Evolutionary conservation across 139 green algal genomes (phyloP), one percentile per base, ranked within the genome.

Genomic region (Chlamydomonas incerta): DNA sequence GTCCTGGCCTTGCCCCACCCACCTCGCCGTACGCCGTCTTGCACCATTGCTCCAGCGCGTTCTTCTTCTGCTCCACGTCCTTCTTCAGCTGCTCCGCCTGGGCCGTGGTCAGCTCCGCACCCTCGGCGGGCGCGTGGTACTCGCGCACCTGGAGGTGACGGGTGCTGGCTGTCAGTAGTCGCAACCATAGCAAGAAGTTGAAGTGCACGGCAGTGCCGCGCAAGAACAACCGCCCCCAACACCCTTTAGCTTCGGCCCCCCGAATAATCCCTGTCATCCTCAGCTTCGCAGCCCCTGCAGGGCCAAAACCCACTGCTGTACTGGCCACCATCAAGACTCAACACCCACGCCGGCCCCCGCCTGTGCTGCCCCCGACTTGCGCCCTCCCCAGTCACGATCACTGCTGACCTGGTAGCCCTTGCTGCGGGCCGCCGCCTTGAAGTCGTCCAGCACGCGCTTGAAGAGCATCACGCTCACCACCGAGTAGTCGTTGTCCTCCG

Each of bases 391-490:
- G 15, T 66, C 15, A 31, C 23, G 20, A 18, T 18, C 58, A 14
- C 58, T 66, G 20, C 62, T 68, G 28, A 31, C 97, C 93, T 99
- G 96, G 88, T 96, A 99, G 21, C 95, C 95, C 41, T 95, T 95
- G 26, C 89, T 73, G 15, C 97, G 90, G 0, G 94, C 96, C 33
- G 92, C 90, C n/a, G 87, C 86, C 85, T 98, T 99, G 93, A 99
- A 99, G 72, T 95, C 95, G 88, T 99, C 98, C 13, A 94, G 89
- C 20, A 98, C 92, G 28, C 95, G 91, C 57, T 89, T 89, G 88
- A 99, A 99, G 9, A 99, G 88, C 2, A 96, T 90, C 1, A 99
- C 96, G 0, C 89, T 94, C 87, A 95, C 95, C 46, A 99, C 89
- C 1, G 87, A 79, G 84, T 98, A 99, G 73, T 99, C 98, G 65